A percentile compares a stretch with the other conserved stretches of the same genome.
Evolutionary conservation across 495 filamentous ascomycete genomes (phyloP).

Genomic region (Neurospora tetrasperma): DNA sequence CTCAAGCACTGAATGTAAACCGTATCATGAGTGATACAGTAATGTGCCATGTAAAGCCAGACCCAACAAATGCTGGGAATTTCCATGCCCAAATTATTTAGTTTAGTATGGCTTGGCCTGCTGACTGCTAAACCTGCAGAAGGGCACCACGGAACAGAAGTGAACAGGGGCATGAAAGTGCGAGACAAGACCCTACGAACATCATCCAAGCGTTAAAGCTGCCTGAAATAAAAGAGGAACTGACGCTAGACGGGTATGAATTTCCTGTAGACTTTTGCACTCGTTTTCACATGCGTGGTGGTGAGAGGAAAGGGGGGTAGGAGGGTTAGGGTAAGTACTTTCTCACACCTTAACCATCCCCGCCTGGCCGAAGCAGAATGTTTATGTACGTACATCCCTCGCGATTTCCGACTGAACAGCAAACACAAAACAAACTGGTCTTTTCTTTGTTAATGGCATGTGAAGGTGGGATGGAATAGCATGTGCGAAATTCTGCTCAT

Average conservation of each 20-base stretch:
- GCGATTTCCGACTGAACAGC: background rate
- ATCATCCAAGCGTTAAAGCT: background rate
- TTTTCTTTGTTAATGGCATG: background rate
- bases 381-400: background rate
- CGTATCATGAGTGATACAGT: background rate
- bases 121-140: background rate
- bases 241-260: conserved; percentile 3
- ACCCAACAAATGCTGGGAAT: no score
- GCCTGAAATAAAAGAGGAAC: background rate
- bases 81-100: no score
- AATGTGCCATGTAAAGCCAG: no score
- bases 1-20: background rate
- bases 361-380: background rate
- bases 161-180: background rate
- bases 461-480: background rate
- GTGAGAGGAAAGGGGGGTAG: background rate
- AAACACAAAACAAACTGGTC: background rate
- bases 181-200: background rate
- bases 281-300: background rate
- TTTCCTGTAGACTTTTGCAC: background rate
- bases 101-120: no score
- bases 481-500: background rate
- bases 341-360: background rate
- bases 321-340: background rate
- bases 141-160: background rate